Evolutionary conservation across 2,329 filamentous ascomycete species (phyloP), one percentile per base, ranked within the genome.

Genomic region (Colletotrichum sp.): DNA sequence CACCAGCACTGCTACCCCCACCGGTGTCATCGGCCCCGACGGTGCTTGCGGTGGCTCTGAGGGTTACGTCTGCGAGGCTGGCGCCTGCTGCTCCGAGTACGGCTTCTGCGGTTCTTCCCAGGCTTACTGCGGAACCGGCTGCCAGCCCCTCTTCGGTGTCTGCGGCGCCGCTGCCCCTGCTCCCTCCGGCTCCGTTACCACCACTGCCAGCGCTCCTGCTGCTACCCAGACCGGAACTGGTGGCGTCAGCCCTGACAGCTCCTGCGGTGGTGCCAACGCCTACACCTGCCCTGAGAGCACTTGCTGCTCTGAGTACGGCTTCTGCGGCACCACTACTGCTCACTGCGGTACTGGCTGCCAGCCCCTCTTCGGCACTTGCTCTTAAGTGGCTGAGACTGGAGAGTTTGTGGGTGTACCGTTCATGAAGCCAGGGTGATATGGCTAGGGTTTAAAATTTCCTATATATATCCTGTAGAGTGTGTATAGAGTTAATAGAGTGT

Each of bases 261-360:
- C 63, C 21, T 77, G 76, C 65, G 73, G 76, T 15, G 76, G 76
- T 16, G 26, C 36, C 15, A 73, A 73, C 39, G 69, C n/a, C 34
- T 67, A 62, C 59, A 77, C 57, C 6, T 77, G 76, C 60, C 69
- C 72, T 1, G 28, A 7, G 7, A 52, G 49, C 15, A 77, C 63
- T n/a, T 80, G 79, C 77, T 80, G 79, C 77, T 76, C 71, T 24
- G 34, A 76, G 60, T 79, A 75, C 36, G 77, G 77, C 26, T 80
- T 75, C 71, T 80, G 79, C 62, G 79, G 79, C 18, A 68, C 49
- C 52, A 79, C 78, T 3, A 16, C 74, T 13, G 76, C 72, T 15
- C 78, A 80, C 77, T 80, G 79, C 69, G 69, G 69, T n/a, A 30
- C 66, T 6, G 77, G 78, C 16, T 77, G 70, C 64, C 74, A 70